Evolutionary conservation across 305 asterid species (phyloP).

Genomic region (Ruellia speciosa): DNA sequence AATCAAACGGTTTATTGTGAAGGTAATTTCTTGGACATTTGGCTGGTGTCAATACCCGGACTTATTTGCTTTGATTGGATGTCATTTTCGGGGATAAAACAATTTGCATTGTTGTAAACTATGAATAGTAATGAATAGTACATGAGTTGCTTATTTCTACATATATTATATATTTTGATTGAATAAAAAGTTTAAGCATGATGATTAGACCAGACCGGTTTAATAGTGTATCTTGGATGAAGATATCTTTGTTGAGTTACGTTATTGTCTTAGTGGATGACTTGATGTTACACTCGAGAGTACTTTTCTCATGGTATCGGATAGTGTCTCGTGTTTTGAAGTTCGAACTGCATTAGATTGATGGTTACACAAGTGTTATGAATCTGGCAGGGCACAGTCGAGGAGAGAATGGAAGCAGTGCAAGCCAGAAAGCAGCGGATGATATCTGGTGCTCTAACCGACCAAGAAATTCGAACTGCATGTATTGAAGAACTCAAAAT

Average conservation of each 20-base stretch:
- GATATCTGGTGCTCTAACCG: constrained; percentile 97
- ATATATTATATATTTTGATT: too few relatives aligned
- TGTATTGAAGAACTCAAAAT: constrained; percentile 87
- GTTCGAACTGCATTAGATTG: neutral
- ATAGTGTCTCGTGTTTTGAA: too few relatives aligned
- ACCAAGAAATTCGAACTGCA: constrained; percentile 90
- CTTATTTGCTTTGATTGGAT: neutral
- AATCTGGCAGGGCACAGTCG: constrained; percentile 64
- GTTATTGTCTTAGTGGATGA: neutral
- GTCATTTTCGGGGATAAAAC: neutral
- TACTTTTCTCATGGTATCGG: neutral
- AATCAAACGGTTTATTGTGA: constrained; percentile 74
- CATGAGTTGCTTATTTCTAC: neutral
- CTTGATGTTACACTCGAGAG: neutral
- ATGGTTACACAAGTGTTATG: neutral
- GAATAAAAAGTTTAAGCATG: too few relatives aligned
- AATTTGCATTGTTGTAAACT: too few relatives aligned
- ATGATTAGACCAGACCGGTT: neutral
- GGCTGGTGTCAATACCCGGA: neutral
- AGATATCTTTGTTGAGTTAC: too few relatives aligned
- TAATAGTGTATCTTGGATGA: neutral
- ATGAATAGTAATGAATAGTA: too few relatives aligned
- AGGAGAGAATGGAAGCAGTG: constrained; percentile 95
- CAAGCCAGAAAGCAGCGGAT: constrained; percentile 88
- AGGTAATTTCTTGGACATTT: constrained; percentile 37